A percentile compares a stretch with the other conserved stretches of the same genome.
Conservation (phyloP, 2,329 filamentous ascomycete genomes). For the Gnomoniopsis sp. region DNA sequence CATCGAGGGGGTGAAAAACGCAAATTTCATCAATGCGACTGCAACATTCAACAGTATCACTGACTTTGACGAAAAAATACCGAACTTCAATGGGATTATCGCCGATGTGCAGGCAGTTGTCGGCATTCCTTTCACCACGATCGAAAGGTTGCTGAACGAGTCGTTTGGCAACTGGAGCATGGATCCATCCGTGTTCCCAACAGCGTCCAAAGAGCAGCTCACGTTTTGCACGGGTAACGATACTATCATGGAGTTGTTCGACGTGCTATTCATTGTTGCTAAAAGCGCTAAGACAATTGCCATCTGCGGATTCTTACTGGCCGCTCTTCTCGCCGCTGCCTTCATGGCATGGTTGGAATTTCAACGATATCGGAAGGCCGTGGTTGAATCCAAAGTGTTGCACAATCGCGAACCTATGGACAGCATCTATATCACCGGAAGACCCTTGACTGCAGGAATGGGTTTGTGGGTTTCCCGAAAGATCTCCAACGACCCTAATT, state of each 20-base stretch:
- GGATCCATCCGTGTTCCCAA: conserved; percentile 72
- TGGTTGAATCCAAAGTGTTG: conserved; percentile 65
- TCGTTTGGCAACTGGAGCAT: conserved; percentile 73
- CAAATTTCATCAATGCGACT: conserved; percentile 57
- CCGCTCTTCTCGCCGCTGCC: conserved; percentile 62
- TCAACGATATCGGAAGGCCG: conserved; percentile 70
- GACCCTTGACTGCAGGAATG: conserved; percentile 68
- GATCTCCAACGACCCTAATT: conserved; percentile 53
- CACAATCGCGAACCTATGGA: conserved; percentile 75
- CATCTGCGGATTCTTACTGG: conserved; percentile 67
- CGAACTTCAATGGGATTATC: conserved; percentile 78
- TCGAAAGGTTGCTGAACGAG: conserved; percentile 70
- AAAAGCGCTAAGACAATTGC: conserved; percentile 69
- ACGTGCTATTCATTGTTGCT: conserved; percentile 64
- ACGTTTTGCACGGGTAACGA: conserved; percentile 87
- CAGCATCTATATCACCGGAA: conserved; percentile 80
- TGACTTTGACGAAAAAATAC: conserved; percentile 74
- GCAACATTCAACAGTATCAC: conserved; percentile 67
- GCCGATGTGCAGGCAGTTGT: conserved; percentile 77
- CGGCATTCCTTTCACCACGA: conserved; percentile 73
- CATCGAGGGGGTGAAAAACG: conserved; percentile 47
- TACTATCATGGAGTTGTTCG: conserved; percentile 80
- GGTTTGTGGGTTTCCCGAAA: conserved; percentile 68
- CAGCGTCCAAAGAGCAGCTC: conserved; percentile 77
- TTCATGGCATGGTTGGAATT: conserved; percentile 82